Conservation (phyloP, 768 basidiomycete species). For the Tephrocybe sp. region DNA sequence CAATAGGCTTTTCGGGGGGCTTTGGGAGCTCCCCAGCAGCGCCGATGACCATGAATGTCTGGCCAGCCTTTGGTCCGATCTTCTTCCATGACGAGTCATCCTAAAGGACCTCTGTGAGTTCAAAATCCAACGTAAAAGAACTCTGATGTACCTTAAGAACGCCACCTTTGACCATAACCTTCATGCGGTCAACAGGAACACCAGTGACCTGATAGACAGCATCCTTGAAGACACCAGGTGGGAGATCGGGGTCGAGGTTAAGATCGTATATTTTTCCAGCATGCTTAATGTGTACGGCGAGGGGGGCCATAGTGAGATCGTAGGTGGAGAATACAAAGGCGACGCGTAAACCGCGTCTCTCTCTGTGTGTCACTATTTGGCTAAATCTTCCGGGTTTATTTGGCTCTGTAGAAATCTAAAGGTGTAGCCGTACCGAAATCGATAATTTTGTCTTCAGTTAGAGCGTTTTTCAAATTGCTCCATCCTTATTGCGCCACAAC, state of each 20-base stretch:
- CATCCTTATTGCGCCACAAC: slow-evolving; percentile 2
- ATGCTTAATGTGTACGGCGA: slow-evolving; percentile 87
- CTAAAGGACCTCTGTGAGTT: slow-evolving; percentile 31
- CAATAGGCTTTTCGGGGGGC: slow-evolving; percentile 72
- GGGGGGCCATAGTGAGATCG: slow-evolving; percentile 50
- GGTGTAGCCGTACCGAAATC: slow-evolving; percentile 2
- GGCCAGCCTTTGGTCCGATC: slow-evolving; percentile 79
- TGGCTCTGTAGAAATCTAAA: slow-evolving; percentile 15
- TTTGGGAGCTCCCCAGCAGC: slow-evolving; percentile 90
- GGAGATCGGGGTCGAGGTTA: slow-evolving; percentile 67
- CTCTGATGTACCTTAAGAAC: slow-evolving; percentile 70
- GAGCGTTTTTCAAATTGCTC: neutral
- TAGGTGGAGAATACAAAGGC: slow-evolving; percentile 4
- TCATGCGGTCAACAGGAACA: slow-evolving; percentile 90
- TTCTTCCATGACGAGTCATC: slow-evolving; percentile 88
- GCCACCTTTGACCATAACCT: slow-evolving; percentile 94
- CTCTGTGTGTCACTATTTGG: slow-evolving; percentile 12
- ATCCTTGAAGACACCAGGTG: slow-evolving; percentile 78
- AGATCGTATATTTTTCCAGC: slow-evolving; percentile 77
- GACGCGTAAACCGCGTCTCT: slow-evolving; percentile 23
- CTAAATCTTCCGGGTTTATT: slow-evolving; percentile 1
- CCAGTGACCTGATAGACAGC: slow-evolving; percentile 79
- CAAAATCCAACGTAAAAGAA: neutral
- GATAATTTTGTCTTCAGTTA: slow-evolving; percentile 14
- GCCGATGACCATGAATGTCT: slow-evolving; percentile 92